Base-by-base conservation (phyloP, 768 basidiomycete genomes). In the Naganishia kalamii region DNA sequence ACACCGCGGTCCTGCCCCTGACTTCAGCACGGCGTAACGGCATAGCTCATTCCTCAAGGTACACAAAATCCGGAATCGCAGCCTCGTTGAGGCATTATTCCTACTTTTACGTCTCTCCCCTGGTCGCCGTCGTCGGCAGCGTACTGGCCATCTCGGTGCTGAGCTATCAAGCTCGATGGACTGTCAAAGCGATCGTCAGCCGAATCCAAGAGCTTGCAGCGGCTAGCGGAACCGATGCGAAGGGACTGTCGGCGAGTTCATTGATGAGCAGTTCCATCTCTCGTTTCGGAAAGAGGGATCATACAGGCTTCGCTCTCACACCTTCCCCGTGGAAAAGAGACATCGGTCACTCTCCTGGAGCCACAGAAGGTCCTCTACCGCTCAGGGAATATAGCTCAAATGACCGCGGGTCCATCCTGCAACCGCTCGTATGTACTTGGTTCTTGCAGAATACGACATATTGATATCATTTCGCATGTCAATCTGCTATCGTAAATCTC, bases 361-460 rank as follows among this genome's bases (percentile, higher is more conserved):
- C 23, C 11, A n/a, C 51, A 25, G 23, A n/a, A n/a, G n/a, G n/a
- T n/a, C n/a, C n/a, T n/a, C n/a, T n/a, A n/a, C n/a, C n/a, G n/a
- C n/a, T n/a, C n/a, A n/a, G n/a, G n/a, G n/a, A n/a, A n/a, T n/a
- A n/a, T n/a, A n/a, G n/a, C n/a, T 7, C 21, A 6, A 35, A 33
- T 40, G 35, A 40, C 23, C 23, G 33, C 54, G 54, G 54, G 54
- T 19, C 54, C 25, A 23, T 57, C 10, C 12, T 57, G 37, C 54
- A 57, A 23, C 54, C 54, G 10, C 54, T 57, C 25, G 54, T 57
- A 57, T 57, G 54, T 57, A 33, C 40, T 12, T 35, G 12, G 13
- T 37, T 21, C 32, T 57, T 57, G 17, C 13, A 57, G 11, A 25
- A 3, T 40, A 23, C 48, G 5, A 21, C 19, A 33, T 41, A 23